Percentiles rank a stretch among this genome's conserved stretches.
phyloP scores from a whole-genome alignment of 1,284 basidiomycete species.

The Pholiota adiposa region DNA sequence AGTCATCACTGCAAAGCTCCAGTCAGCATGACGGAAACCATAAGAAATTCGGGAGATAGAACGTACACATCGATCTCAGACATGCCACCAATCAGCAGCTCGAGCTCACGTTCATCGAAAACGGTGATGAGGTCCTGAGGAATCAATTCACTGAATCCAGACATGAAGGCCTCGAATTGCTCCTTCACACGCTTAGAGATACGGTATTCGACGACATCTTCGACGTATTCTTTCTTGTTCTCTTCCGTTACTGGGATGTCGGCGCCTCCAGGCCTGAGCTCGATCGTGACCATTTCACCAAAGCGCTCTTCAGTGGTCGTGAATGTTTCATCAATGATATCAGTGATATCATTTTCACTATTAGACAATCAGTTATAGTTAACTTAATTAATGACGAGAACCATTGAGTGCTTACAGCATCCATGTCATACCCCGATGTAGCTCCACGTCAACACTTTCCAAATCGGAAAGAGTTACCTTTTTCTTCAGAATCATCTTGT shows the following conservation, averaged over 20 bases:
- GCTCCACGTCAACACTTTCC: conserved; percentile 87
- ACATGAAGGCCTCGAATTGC: conserved; percentile 95
- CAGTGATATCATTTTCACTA: conserved; percentile 89
- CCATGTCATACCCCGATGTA: conserved; percentile 91
- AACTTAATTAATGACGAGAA: neutral
- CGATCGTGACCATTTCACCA: conserved; percentile 91
- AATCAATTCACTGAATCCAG: conserved; percentile 93
- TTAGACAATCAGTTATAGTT: conserved; percentile 18
- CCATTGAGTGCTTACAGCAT: conserved; percentile 70
- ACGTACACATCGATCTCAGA: conserved; percentile 91
- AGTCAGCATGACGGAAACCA: conserved; percentile 7
- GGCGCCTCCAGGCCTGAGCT: conserved; percentile 82
- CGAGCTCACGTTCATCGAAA: conserved; percentile 94
- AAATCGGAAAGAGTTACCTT: conserved; percentile 85
- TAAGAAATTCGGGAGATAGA: neutral
- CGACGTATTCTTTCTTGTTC: conserved; percentile 96
- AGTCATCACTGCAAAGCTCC: conserved; percentile 58
- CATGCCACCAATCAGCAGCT: conserved; percentile 94
- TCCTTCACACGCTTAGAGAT: conserved; percentile 92
- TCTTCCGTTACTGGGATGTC: conserved; percentile 87
- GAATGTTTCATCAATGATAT: conserved; percentile 90
- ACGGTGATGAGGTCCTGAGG: conserved; percentile 94
- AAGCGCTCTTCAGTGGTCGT: conserved; percentile 93
- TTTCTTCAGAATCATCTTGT: conserved; percentile 97
- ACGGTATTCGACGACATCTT: conserved; percentile 88